A percentile compares a stretch with the other conserved stretches of the same genome.
phyloP scores from a whole-genome alignment of 441 rosid genomes.

The Kokia cookei region DNA sequence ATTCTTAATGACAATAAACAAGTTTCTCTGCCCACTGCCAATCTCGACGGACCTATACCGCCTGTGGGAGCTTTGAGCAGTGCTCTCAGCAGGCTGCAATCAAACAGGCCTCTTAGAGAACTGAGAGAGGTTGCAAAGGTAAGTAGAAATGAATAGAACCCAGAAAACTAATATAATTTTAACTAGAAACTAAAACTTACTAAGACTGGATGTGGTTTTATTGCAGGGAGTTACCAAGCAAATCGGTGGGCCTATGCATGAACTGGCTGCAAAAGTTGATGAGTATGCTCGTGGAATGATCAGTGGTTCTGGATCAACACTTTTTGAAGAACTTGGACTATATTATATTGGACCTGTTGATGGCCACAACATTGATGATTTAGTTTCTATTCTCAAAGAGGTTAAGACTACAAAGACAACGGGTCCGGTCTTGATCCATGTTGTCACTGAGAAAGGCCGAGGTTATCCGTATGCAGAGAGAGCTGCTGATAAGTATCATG shows the following conservation, averaged over 20 bases:
- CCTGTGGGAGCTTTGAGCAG: constrained; percentile 98
- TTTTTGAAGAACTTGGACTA: constrained; percentile 89
- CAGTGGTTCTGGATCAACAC: constrained; percentile 85
- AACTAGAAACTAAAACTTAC: not conserved
- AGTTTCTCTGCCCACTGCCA: constrained; percentile 90
- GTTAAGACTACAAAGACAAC: constrained; percentile 89
- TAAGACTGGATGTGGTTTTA: constrained; percentile 2
- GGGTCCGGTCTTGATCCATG: constrained; percentile 91
- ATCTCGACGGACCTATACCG: constrained; percentile 80
- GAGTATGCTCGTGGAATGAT: constrained; percentile 98
- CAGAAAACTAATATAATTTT: not conserved
- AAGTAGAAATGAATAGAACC: not conserved
- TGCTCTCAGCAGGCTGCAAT: constrained; percentile 85
- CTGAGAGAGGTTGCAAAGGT: constrained; percentile 97
- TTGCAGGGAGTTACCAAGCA: constrained; percentile 84
- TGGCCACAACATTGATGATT: constrained; percentile 87
- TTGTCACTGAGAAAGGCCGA: constrained; percentile 93
- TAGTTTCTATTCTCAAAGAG: constrained; percentile 73
- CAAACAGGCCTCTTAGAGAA: constrained; percentile 86
- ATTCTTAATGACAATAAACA: constrained; percentile 95
- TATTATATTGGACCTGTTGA: constrained; percentile 95
- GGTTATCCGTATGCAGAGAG: constrained; percentile 97
- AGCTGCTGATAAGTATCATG: constrained; percentile 94
- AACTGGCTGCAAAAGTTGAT: constrained; percentile 88
- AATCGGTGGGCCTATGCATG: constrained; percentile 89